Evolutionary conservation across 192 early-diverging fungal species (phyloP), one percentile per base, ranked within the genome.

Genomic region (Chytriomyces sp.): DNA sequence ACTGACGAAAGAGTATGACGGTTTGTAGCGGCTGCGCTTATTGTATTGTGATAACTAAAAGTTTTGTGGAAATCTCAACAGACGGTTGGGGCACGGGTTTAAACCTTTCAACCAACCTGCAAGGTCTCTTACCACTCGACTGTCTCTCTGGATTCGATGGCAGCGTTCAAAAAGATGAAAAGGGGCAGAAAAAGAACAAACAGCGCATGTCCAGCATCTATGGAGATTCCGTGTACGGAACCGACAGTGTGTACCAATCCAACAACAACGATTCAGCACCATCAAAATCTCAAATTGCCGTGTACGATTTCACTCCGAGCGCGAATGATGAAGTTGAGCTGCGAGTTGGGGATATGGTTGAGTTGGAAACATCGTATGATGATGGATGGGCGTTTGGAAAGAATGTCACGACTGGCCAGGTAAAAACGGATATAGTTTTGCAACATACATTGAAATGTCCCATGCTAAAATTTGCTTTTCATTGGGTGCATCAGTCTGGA

Each of bases 41-140:
- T 68, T 10, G 69, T 78, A 1, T 61, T 24, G 77, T 65, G 10
- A 62, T 63, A n/a, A 45, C 72, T 44, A 24, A 68, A 26, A 10
- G 61, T 1, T 26, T 20, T 26, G 63, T 62, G 72, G 16, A 73
- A 59, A 62, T 62, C 45, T 64, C 28, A 11, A 13, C 5, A 24
- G 86, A 87, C 74, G 83, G 87, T 24, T 88, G 87, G 87, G 82
- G 75, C 23, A 83, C 65, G 47, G 87, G 87, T 11, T 74, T 78
- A 45, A 88, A 88, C 79, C 60, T 83, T 77, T 80, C 66, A 48
- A 86, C 87, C 6, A 81, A 83, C 20, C 63, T 77, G 63, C 78
- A 77, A 43, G 87, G 87, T 13, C 64, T 70, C 69, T 88, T 86
- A 69, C 87, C 87, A 26, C 68, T 84, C 5, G 86, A 85, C 45